phyloP scores from a whole-genome alignment of 1,284 basidiomycete species.

The Cryptococcus hybrid region DNA sequence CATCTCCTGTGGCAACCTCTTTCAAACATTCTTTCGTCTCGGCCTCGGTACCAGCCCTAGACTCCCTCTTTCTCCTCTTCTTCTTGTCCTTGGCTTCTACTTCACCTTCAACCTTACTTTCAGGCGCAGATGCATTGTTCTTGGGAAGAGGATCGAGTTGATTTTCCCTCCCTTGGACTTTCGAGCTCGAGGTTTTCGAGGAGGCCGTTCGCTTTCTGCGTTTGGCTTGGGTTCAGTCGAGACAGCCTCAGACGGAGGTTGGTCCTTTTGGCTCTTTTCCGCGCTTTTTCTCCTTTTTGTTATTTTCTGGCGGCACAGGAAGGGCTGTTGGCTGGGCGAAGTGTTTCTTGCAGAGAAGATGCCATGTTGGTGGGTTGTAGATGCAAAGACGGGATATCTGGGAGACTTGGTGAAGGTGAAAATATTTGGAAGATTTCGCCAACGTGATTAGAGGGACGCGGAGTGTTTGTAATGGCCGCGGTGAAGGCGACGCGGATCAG shows the following conservation, averaged over 20 bases:
- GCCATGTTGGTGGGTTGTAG: too few relatives aligned
- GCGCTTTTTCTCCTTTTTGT: neutral
- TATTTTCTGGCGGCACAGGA: too few relatives aligned
- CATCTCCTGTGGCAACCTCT: slow-evolving; percentile 2
- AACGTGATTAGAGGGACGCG: too few relatives aligned
- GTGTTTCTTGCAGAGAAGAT: too few relatives aligned
- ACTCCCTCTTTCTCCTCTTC: slow-evolving; percentile 1
- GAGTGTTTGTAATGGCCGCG: too few relatives aligned
- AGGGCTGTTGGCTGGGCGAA: too few relatives aligned
- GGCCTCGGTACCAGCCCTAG: neutral
- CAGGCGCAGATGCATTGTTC: slow-evolving; percentile 7
- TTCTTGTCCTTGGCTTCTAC: slow-evolving; percentile 12
- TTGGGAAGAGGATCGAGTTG: neutral
- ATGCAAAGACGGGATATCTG: too few relatives aligned
- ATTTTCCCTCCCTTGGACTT: neutral
- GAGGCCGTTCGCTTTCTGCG: neutral
- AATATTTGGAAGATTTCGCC: too few relatives aligned
- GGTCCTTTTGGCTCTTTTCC: slow-evolving; percentile 6
- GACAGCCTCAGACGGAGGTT: slow-evolving; percentile 3
- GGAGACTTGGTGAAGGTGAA: too few relatives aligned
- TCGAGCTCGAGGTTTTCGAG: neutral
- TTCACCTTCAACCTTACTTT: slow-evolving; percentile 15
- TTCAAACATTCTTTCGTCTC: neutral
- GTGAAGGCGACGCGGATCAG: too few relatives aligned
- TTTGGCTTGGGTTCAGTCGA: neutral